Conservation (phyloP, 148 eudicot genomes). For the Fagopyrum esculentum region DNA sequence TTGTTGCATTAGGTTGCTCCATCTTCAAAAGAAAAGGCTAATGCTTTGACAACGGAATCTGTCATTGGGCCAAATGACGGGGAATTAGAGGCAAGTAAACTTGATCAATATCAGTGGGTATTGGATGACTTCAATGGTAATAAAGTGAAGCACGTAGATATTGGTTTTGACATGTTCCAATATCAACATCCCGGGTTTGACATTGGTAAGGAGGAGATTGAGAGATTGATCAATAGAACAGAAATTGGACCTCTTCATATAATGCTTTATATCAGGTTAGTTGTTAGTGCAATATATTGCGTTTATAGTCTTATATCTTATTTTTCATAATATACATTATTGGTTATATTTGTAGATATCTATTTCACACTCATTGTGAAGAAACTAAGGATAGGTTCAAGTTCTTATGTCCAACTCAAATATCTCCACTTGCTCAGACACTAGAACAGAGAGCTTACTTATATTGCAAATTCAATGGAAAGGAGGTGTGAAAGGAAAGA, state of each 20-base stretch:
- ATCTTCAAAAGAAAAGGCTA: not conserved
- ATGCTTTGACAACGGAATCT: not conserved
- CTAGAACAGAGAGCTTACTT: not conserved
- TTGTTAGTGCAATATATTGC: too few species aligned
- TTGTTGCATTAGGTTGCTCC: too few species aligned
- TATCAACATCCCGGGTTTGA: not conserved
- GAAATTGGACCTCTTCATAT: not conserved
- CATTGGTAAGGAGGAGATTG: not conserved
- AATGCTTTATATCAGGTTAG: not conserved
- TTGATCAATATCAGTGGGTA: not conserved
- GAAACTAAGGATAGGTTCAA: not conserved
- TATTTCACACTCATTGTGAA: not conserved
- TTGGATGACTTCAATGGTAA: not conserved
- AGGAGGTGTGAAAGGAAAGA: not conserved
- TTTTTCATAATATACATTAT: not conserved
- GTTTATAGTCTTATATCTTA: too few species aligned
- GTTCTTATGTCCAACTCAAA: not conserved
- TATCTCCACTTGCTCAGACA: not conserved
- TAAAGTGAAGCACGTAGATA: not conserved
- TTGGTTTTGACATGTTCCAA: not conserved
- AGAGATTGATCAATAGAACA: not conserved
- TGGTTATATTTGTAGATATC: not conserved
- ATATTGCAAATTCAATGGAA: not conserved
- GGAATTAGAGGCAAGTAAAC: not conserved
- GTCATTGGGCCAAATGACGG: not conserved